Evolutionary conservation across 1,284 basidiomycete genomes (phyloP).

Genomic region (Sporisorium reilianum): DNA sequence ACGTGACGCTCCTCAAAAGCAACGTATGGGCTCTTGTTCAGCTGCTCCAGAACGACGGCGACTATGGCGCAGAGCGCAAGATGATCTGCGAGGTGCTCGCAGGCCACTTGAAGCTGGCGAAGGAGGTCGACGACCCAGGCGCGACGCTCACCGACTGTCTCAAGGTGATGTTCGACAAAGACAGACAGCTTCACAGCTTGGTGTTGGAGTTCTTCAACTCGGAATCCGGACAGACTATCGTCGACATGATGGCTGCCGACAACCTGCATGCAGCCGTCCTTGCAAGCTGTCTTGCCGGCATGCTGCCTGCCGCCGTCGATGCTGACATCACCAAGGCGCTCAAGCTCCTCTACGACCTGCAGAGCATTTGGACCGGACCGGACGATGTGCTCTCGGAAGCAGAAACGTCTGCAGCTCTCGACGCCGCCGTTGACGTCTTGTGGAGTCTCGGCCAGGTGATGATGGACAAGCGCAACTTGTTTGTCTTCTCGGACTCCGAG

Average conservation of each 20-base stretch:
- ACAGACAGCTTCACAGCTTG: background rate
- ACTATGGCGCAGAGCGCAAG: slow-evolving; percentile 11
- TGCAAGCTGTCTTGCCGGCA: slow-evolving; percentile 11
- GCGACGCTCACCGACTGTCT: slow-evolving; percentile 10
- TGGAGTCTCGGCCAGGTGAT: slow-evolving; percentile 22
- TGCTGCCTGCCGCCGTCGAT: slow-evolving; percentile 13
- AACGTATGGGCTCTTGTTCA: slow-evolving; percentile 25
- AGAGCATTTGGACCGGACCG: slow-evolving; percentile 21
- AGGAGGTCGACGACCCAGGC: background rate
- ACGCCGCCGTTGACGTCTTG: slow-evolving; percentile 12
- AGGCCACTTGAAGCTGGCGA: slow-evolving; percentile 9
- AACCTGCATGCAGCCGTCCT: slow-evolving; percentile 5
- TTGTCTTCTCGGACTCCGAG: background rate
- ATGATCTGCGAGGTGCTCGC: slow-evolving; percentile 7
- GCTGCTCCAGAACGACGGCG: slow-evolving; percentile 18
- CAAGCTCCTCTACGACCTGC: slow-evolving; percentile 14
- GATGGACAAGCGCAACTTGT: slow-evolving; percentile 6
- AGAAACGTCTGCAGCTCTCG: background rate
- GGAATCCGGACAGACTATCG: background rate
- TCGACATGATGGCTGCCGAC: slow-evolving; percentile 14
- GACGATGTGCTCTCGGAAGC: background rate
- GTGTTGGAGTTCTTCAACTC: slow-evolving; percentile 20
- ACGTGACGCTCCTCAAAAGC: slow-evolving; percentile 11
- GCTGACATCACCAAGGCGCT: slow-evolving; percentile 3
- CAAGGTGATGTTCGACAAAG: slow-evolving; percentile 13